phyloP scores from a whole-genome alignment of 345 rosid species.

The Eucalyptus tenuipes region DNA sequence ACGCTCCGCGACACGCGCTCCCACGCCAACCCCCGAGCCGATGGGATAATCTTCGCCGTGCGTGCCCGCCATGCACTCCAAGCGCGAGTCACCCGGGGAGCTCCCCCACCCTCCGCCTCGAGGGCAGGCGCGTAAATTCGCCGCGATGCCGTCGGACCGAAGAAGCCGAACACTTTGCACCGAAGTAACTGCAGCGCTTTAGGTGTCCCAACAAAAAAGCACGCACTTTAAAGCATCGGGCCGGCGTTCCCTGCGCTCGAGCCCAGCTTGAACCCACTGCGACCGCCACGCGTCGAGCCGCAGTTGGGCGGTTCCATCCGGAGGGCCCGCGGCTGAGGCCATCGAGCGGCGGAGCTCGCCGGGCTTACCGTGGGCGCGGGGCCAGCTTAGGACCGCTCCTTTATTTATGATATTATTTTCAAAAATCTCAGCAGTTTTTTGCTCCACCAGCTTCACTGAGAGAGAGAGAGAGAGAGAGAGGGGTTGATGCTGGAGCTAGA shows the following conservation, averaged over 20 bases:
- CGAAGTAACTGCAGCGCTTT: neutral
- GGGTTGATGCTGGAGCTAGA: neutral
- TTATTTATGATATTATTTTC: neutral
- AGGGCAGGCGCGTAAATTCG: neutral
- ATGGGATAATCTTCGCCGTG: neutral
- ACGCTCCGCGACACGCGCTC: too few species aligned
- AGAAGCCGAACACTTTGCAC: neutral
- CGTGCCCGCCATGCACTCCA: neutral
- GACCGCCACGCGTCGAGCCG: neutral
- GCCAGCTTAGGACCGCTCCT: neutral
- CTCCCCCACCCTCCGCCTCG: neutral
- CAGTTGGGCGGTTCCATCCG: accelerated
- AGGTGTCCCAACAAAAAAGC: neutral
- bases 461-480: neutral
- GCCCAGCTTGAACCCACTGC: neutral
- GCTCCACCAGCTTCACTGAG: neutral
- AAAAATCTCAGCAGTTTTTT: neutral
- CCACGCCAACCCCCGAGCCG: neutral
- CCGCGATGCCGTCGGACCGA: neutral
- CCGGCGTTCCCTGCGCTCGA: neutral
- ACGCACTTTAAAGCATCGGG: neutral
- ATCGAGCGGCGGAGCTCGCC: neutral
- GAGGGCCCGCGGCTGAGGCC: accelerated
- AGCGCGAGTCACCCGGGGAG: neutral
- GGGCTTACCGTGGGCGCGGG: neutral